phyloP scores from a whole-genome alignment of 306 rosid genomes.

The Casuarina equisetifolia region DNA sequence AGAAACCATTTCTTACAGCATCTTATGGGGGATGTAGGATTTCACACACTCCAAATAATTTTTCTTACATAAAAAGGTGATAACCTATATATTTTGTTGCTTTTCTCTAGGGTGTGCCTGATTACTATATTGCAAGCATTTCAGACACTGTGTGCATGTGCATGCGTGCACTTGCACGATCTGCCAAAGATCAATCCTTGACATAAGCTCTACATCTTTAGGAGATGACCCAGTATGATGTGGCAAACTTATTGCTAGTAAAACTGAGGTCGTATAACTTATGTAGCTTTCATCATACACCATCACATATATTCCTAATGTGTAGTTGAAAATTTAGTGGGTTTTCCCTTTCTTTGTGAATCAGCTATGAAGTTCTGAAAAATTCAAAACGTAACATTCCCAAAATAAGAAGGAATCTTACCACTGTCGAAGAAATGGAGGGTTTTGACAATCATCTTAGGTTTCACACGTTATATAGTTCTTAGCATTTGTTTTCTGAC shows the following conservation, averaged over 20 bases:
- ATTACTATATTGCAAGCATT: not conserved
- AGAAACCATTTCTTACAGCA: not conserved
- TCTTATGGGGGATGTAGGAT: not conserved
- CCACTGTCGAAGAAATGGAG: not conserved
- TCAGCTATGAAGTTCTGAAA: not conserved
- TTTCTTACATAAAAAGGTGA: not conserved
- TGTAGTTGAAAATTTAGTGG: not conserved
- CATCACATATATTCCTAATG: not conserved
- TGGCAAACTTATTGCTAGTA: not conserved
- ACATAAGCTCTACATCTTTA: not conserved
- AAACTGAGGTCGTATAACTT: not conserved
- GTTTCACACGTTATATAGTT: not conserved
- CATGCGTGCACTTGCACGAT: not conserved
- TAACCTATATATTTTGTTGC: not conserved
- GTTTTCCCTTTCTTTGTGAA: not conserved
- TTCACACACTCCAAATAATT: not conserved
- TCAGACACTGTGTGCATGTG: not conserved
- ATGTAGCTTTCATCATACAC: not conserved
- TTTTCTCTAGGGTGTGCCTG: not conserved
- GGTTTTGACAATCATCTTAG: not conserved
- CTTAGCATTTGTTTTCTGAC: not conserved
- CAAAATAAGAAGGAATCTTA: not conserved
- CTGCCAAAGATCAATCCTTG: not conserved
- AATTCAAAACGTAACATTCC: not conserved
- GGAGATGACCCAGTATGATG: not conserved